These are phyloP conservation scores for Ceratocystis colombiana DNA, from an alignment of 2,329 filamentous ascomycete genomes.

Conservation along the genomic window DNA sequence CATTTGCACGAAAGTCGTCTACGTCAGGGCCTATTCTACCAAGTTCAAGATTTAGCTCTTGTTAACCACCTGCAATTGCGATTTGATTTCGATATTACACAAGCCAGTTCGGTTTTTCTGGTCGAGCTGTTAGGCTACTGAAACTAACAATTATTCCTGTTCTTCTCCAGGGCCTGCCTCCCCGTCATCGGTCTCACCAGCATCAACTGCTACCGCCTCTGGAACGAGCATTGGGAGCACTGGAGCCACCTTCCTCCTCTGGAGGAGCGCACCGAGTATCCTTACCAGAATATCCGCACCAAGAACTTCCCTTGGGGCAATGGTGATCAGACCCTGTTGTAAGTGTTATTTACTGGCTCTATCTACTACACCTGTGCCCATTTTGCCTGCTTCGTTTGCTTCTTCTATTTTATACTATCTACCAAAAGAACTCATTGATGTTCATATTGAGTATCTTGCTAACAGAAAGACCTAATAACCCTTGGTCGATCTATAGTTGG, in stretches of 20 bases:
- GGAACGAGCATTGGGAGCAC: constrained; percentile 97
- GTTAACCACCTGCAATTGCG: too few relatives aligned
- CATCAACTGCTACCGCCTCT: constrained; percentile 82
- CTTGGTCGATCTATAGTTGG: constrained; percentile 53
- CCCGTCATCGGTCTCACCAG: constrained; percentile 61
- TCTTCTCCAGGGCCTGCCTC: constrained; percentile 53
- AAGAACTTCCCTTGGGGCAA: constrained; percentile 96
- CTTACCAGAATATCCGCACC: constrained; percentile 93
- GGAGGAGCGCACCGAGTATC: constrained; percentile 85
- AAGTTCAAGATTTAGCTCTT: too few relatives aligned
- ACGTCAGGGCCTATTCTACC: too few relatives aligned
- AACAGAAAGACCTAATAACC: too few relatives aligned
- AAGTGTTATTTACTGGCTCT: constrained; percentile 33
- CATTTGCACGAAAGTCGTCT: too few relatives aligned
- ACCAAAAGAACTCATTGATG: too few relatives aligned
- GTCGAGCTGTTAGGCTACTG: background rate
- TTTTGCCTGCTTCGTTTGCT: too few relatives aligned
- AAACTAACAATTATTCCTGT: background rate
- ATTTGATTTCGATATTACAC: background rate
- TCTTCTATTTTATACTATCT: too few relatives aligned
- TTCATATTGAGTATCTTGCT: too few relatives aligned
- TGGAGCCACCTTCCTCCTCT: constrained; percentile 73
- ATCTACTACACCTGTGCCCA: too few relatives aligned
- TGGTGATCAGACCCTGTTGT: constrained; percentile 81
- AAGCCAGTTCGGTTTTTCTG: background rate